Evolutionary conservation across 1,284 basidiomycete species (phyloP).

Genomic region (Vanrija sp.): DNA sequence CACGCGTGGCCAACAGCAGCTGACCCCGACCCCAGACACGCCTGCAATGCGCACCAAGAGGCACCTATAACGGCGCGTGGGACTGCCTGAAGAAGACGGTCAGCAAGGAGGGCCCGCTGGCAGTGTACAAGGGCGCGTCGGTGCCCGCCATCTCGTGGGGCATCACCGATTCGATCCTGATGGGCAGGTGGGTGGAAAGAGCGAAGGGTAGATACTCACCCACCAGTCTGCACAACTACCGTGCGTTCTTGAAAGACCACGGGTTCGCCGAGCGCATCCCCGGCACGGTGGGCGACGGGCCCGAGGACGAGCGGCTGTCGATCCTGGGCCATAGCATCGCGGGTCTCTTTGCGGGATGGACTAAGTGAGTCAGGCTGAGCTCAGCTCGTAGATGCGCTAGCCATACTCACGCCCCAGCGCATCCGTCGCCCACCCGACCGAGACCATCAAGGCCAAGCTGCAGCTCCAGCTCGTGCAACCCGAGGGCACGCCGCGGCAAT

Average conservation of each 20-base stretch:
- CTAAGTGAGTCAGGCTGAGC: conserved; percentile 36
- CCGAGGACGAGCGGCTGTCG: conserved; percentile 25
- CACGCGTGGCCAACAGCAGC: neutral
- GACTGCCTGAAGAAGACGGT: conserved; percentile 31
- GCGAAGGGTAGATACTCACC: neutral
- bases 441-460: conserved; percentile 49
- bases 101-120: conserved; percentile 34
- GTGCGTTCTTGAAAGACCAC: conserved; percentile 32
- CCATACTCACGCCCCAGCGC: conserved; percentile 27
- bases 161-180: conserved; percentile 48
- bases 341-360: conserved; percentile 47
- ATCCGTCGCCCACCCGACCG: conserved; percentile 47
- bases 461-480: conserved; percentile 44
- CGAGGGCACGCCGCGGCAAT: conserved; percentile 32
- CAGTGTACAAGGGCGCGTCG: conserved; percentile 49
- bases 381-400: no score
- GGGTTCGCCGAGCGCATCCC: conserved; percentile 41
- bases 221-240: conserved; percentile 47
- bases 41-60: conserved; percentile 47
- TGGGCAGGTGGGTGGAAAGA: conserved; percentile 39
- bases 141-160: conserved; percentile 49
- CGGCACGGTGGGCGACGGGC: conserved; percentile 6
- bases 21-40: neutral
- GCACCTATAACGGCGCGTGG: conserved; percentile 44
- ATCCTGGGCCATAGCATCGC: conserved; percentile 44